Evolutionary conservation across 305 asterid genomes (phyloP), one percentile per base, ranked within the genome.

Genomic region (Ruellia speciosa): DNA sequence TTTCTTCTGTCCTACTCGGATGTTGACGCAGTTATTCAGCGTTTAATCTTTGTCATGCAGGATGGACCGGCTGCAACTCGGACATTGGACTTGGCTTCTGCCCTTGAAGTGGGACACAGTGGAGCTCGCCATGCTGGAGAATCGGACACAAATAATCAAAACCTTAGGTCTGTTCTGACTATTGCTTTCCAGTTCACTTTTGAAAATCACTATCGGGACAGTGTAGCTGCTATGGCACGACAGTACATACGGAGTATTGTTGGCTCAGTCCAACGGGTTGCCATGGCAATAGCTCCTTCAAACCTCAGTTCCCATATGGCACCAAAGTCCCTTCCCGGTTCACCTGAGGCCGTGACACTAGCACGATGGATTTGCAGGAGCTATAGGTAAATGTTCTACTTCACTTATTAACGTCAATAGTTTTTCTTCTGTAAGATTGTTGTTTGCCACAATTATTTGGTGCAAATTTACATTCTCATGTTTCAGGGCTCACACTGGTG

Each of bases 181-280:
- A 92, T 92, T 12, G 97, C 96, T 0, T 92, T 92, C 70, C 97
- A 92, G 89, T 92, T 92, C 79, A 73, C 89, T 43, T 88, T 86
- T 63, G 97, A 86, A 63, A 80, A 70, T 75, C 95, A 88, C 78
- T 79, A 76, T 67, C 81, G 70, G 55, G 99, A 92, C 48, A 81
- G 86, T 28, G 96, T 88, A 10, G 96, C 90, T 68, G 84, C 79
- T 14, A 92, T 92, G 99, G 99, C 99, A 46, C 90, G 96, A 14
- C 99, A 88, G 31, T 92, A 92, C 51, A 79, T 92, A 3, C 82
- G 92, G n/a, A 82, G 87, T 66, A 84, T 92, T 5, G 94, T 92
- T 35, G 80, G 81, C 53, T 92, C 96, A 0, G 99, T 92, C 47
- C 97, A 86, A 62, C 67, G 95, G 61, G 97, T 92, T n/a, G 95